These are phyloP conservation scores for Agarophyton chilense DNA, from an alignment of 23 red algal species.

Conservation along the genomic window DNA sequence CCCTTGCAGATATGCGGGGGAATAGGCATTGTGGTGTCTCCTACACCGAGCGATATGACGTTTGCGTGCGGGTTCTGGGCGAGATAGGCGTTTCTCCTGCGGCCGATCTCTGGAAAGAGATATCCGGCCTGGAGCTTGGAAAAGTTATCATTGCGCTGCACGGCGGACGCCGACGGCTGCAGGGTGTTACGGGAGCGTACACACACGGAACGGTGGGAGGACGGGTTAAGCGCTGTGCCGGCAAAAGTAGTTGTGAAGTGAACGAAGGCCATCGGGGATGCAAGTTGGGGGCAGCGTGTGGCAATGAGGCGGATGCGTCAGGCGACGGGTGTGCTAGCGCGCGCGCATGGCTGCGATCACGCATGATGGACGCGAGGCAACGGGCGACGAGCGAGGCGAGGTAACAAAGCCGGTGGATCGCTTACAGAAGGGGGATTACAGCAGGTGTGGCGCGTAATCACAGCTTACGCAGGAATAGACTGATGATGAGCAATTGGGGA, in stretches of 20 bases:
- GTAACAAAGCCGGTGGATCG: too few species aligned
- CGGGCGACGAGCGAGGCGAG: too few species aligned
- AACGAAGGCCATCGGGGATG: slow-evolving; percentile 33
- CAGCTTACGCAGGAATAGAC: too few species aligned
- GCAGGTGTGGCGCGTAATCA: too few species aligned
- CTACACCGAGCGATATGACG: slow-evolving; percentile 94
- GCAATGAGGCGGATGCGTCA: background rate
- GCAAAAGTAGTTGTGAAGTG: slow-evolving; percentile 16
- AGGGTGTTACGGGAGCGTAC: too few species aligned
- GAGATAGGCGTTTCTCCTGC: slow-evolving; percentile 77
- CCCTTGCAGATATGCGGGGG: slow-evolving; percentile 78
- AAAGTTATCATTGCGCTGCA: slow-evolving; percentile 86
- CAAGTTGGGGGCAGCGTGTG: background rate
- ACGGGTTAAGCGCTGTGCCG: background rate
- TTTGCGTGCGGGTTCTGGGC: slow-evolving; percentile 76
- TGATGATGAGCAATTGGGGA: too few species aligned
- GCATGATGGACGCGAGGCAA: too few species aligned
- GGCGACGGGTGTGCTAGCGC: too few species aligned
- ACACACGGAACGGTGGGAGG: too few species aligned
- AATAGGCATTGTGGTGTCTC: slow-evolving; percentile 96
- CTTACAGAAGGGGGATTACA: too few species aligned
- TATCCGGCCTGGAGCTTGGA: slow-evolving; percentile 97
- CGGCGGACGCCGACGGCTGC: slow-evolving; percentile 48
- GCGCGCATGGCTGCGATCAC: too few species aligned
- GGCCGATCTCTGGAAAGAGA: slow-evolving; percentile 97